These are phyloP conservation scores for Pseudevernia furfuracea DNA, from an alignment of 495 filamentous ascomycete genomes.

Conservation along the genomic window DNA sequence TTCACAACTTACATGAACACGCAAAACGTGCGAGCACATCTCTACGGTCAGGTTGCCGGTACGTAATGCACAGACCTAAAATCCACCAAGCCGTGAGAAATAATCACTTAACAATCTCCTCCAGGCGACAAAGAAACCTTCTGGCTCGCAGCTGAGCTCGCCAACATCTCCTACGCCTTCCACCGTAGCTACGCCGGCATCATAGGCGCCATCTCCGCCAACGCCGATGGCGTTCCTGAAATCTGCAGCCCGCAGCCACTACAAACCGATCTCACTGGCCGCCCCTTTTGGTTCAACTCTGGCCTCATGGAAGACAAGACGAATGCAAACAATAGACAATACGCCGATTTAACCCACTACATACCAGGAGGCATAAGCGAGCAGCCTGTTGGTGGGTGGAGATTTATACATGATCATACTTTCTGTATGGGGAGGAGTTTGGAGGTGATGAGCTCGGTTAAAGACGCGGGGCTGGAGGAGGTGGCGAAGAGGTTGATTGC, in stretches of 20 bases:
- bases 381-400: constrained; percentile 6
- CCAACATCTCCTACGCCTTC: constrained; percentile 11
- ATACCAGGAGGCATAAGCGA: neutral
- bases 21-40: neutral
- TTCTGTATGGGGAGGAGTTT: neutral
- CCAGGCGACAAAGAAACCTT: constrained; percentile 19
- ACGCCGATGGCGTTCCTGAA: constrained; percentile 13
- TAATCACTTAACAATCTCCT: neutral
- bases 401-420: neutral
- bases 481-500: constrained; percentile 1
- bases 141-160: constrained; percentile 13
- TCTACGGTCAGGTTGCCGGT: neutral
- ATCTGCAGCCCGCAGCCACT: constrained; percentile 30
- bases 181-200: constrained; percentile 16
- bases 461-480: constrained; percentile 3
- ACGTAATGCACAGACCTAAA: neutral
- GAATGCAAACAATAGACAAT: neutral
- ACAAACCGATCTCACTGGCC: constrained; percentile 25
- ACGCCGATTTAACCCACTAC: neutral
- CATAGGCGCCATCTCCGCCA: constrained; percentile 19
- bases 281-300: constrained; percentile 32
- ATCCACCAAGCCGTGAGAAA: neutral
- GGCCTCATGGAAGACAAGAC: constrained; percentile 10
- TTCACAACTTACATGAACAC: constrained; percentile 28
- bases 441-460: neutral